Percentiles rank a stretch among this genome's conserved stretches.
Evolutionary conservation across 1,284 basidiomycete genomes (phyloP).

Genomic region (Cutaneotrichosporon sp.): DNA sequence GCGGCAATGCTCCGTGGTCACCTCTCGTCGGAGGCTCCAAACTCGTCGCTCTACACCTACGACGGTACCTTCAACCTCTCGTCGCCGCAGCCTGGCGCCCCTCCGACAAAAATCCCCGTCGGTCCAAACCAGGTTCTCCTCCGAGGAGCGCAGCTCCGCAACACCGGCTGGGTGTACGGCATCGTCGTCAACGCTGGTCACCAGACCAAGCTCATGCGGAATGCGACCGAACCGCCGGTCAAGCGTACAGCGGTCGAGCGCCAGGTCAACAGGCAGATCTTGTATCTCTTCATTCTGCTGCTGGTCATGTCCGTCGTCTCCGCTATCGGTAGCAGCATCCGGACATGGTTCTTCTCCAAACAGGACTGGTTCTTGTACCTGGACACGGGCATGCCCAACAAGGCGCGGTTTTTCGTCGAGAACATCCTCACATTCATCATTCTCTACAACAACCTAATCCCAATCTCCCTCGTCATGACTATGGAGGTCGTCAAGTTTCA

Average conservation of each 20-base stretch:
- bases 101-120: constrained; percentile 71
- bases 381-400: constrained; percentile 39
- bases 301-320: constrained; percentile 83
- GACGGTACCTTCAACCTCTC: constrained; percentile 69
- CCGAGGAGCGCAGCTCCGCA: constrained; percentile 90
- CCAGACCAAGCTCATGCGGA: constrained; percentile 97
- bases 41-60: constrained; percentile 95
- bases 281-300: constrained; percentile 89
- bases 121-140: constrained; percentile 93
- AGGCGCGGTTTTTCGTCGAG: constrained; percentile 72
- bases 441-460: constrained; percentile 97
- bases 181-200: constrained; percentile 93
- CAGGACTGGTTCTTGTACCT: constrained; percentile 74
- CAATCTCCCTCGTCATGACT: constrained; percentile 97
- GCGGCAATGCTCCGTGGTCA: constrained; percentile 72
- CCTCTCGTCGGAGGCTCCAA: constrained; percentile 89
- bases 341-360: constrained; percentile 76
- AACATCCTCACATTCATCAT: constrained; percentile 98
- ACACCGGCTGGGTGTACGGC: constrained; percentile 95
- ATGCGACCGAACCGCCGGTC: constrained; percentile 87
- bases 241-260: constrained; percentile 94
- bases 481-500: constrained; percentile 99
- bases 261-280: constrained; percentile 93
- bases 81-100: constrained; percentile 34
- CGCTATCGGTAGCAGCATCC: constrained; percentile 83